Percentiles rank a stretch among this genome's conserved stretches.
These are phyloP conservation scores for Moesziomyces sp. DNA, from an alignment of 1,284 basidiomycete genomes.

Conservation along the genomic window DNA sequence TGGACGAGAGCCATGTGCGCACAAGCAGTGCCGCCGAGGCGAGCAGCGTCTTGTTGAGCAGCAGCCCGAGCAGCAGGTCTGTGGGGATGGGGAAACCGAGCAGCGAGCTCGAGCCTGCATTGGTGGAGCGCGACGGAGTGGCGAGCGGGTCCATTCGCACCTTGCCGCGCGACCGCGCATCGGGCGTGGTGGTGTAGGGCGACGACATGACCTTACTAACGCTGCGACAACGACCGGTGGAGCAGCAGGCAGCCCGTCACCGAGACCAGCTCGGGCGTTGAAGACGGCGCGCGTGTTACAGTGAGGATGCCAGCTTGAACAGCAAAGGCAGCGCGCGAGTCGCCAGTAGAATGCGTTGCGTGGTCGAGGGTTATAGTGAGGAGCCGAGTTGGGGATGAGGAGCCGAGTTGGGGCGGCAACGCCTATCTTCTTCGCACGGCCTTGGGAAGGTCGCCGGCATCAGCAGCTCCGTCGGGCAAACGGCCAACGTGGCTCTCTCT, in stretches of 20 bases:
- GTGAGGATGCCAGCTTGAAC: too few relatives aligned
- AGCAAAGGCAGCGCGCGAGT: too few relatives aligned
- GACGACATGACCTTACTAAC: constrained; percentile 17
- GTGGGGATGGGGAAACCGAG: constrained; percentile 58
- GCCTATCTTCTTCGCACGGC: too few relatives aligned
- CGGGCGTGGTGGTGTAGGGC: constrained; percentile 21
- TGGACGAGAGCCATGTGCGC: constrained; percentile 59
- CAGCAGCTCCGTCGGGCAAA: too few relatives aligned
- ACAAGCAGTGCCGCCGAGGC: constrained; percentile 62
- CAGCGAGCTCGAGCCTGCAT: constrained; percentile 6
- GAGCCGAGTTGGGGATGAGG: too few relatives aligned
- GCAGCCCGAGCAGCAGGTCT: constrained; percentile 60
- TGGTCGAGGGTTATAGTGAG: too few relatives aligned
- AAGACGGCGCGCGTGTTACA: too few relatives aligned
- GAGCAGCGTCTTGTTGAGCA: constrained; percentile 65
- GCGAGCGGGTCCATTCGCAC: constrained; percentile 30
- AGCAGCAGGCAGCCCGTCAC: not conserved
- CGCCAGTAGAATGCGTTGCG: too few relatives aligned
- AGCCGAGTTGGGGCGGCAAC: too few relatives aligned
- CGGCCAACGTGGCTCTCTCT: too few relatives aligned
- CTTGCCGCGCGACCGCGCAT: constrained; percentile 38
- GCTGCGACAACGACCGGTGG: not conserved
- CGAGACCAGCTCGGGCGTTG: constrained; percentile 18
- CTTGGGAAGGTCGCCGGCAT: too few relatives aligned
- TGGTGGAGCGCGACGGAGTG: constrained; percentile 4